phyloP scores from a whole-genome alignment of 805 yeast species.

The Lipomyces japonicus region DNA sequence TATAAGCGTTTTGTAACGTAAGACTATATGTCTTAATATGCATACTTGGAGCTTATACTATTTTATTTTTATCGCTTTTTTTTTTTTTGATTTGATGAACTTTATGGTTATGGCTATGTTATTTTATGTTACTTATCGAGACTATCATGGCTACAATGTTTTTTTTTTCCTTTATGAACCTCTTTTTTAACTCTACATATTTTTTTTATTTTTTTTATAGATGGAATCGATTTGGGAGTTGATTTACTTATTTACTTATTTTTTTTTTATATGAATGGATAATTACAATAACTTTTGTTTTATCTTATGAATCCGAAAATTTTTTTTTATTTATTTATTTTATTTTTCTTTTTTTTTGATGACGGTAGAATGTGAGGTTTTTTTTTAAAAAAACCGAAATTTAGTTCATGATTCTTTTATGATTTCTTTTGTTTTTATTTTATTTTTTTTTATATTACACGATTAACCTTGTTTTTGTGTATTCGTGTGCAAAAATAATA shows the following conservation, averaged over 20 bases:
- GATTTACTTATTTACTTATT: neutral
- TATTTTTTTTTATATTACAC: neutral
- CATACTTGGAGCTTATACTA: no score
- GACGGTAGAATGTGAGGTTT: neutral
- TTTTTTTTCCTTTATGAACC: neutral
- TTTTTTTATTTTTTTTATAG: neutral
- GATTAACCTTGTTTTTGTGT: neutral
- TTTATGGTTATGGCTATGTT: neutral
- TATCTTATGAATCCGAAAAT: neutral
- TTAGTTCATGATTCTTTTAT: constrained; percentile 1
- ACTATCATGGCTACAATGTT: neutral
- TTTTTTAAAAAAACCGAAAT: no score
- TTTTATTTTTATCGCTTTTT: no score
- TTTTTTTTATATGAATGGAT: neutral
- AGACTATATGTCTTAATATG: no score
- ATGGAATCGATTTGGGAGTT: neutral
- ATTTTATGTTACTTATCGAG: neutral
- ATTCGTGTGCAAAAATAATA: no score
- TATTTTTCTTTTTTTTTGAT: neutral
- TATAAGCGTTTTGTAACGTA: no score
- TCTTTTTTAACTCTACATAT: neutral
- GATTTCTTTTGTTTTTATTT: neutral
- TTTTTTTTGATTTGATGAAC: neutral
- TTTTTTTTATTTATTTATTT: neutral
- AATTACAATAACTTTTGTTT: neutral